phyloP scores from a whole-genome alignment of 805 yeast genomes.

The Wickerhamomyces silvicola region DNA sequence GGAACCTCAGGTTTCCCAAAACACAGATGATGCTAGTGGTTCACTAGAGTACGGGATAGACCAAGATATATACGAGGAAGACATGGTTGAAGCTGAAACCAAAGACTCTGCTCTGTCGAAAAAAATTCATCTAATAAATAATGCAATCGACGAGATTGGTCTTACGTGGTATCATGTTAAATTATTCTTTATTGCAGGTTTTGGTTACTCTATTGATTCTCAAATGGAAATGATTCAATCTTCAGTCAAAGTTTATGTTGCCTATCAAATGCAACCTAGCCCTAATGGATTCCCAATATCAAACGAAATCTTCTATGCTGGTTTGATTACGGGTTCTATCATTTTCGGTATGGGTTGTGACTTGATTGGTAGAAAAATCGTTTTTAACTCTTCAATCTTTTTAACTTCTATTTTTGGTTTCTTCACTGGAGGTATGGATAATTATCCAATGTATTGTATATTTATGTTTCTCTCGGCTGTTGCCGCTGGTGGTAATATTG shows the following conservation, averaged over 20 bases:
- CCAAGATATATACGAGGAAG: constrained; percentile 1
- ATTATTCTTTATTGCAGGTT: constrained; percentile 42
- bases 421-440: constrained; percentile 41
- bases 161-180: constrained; percentile 47
- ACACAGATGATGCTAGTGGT: too few relatives aligned
- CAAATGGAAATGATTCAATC: constrained; percentile 42
- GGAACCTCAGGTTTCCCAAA: too few relatives aligned
- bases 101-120: constrained; percentile 15
- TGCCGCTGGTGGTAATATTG: constrained; percentile 48
- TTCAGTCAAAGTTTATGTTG: constrained; percentile 38
- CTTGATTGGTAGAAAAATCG: constrained; percentile 43
- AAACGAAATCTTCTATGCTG: constrained; percentile 41
- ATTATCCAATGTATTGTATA: constrained; percentile 41
- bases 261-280: constrained; percentile 35
- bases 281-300: constrained; percentile 35
- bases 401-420: constrained; percentile 41
- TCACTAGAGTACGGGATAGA: constrained; percentile 4
- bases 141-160: constrained; percentile 56
- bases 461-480: constrained; percentile 38
- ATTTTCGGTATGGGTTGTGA: constrained; percentile 48
- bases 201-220: constrained; percentile 47
- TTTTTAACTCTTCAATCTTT: constrained; percentile 41
- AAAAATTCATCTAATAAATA: constrained; percentile 40
- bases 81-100: constrained; percentile 24
- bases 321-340: constrained; percentile 41